phyloP scores from a whole-genome alignment of 257 asterid genomes.

The Nicotiana tomentosiformis region DNA sequence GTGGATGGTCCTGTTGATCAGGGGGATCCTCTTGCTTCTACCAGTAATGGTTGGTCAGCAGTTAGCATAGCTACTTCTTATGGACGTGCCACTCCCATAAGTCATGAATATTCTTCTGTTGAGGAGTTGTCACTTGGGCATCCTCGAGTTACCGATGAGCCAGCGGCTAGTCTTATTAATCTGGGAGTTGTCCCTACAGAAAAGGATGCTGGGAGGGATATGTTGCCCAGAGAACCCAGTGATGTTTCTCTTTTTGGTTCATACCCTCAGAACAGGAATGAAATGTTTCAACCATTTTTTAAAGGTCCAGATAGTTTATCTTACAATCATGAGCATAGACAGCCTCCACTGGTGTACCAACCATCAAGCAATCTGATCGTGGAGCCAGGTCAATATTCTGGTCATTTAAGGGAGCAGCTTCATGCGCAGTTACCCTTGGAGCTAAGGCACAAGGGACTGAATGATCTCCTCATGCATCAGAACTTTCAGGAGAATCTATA shows the following conservation, averaged over 20 bases:
- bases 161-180: slow-evolving; percentile 35
- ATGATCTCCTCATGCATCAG: slow-evolving; percentile 47
- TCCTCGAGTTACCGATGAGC: slow-evolving; percentile 49
- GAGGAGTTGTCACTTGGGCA: slow-evolving; percentile 53
- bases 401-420: slow-evolving; percentile 47
- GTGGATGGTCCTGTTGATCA: slow-evolving; percentile 37
- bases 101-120: slow-evolving; percentile 46
- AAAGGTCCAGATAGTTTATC: slow-evolving; percentile 45
- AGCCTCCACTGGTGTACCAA: slow-evolving; percentile 45
- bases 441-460: slow-evolving; percentile 54
- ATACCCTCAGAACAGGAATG: slow-evolving; percentile 52
- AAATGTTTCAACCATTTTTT: slow-evolving; percentile 53
- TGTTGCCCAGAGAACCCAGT: slow-evolving; percentile 42
- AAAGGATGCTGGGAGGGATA: slow-evolving; percentile 42
- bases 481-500: slow-evolving; percentile 42
- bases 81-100: slow-evolving; percentile 39
- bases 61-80: slow-evolving; percentile 48
- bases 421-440: slow-evolving; percentile 45
- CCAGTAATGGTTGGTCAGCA: slow-evolving; percentile 56
- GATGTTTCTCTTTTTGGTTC: slow-evolving; percentile 41
- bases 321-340: slow-evolving; percentile 52
- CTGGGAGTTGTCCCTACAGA: slow-evolving; percentile 33
- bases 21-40: slow-evolving; percentile 33
- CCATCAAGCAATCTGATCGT: slow-evolving; percentile 37
- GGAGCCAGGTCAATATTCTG: slow-evolving; percentile 51